These are phyloP conservation scores for Trichoderma harzianum DNA, from an alignment of 2,329 filamentous ascomycete genomes.

Conservation along the genomic window DNA sequence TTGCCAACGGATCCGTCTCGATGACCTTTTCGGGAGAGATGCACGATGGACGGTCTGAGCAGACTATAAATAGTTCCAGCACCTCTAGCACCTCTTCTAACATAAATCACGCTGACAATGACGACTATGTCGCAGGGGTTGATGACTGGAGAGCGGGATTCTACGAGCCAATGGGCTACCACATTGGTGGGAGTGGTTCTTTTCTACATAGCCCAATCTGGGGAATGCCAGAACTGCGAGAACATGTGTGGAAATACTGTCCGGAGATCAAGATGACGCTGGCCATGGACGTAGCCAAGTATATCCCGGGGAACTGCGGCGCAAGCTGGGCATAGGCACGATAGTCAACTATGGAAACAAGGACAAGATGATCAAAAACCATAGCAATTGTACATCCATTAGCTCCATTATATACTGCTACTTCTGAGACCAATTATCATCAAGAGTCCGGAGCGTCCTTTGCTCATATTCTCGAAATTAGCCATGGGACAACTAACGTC, in stretches of 20 bases:
- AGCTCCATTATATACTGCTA: not conserved
- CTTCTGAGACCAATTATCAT: not conserved
- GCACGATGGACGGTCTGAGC: slow-evolving; percentile 32
- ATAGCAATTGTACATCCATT: not conserved
- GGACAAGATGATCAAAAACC: not conserved
- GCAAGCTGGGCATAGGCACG: slow-evolving; percentile 21
- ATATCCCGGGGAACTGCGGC: slow-evolving; percentile 47
- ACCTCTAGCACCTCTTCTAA: slow-evolving; percentile 17
- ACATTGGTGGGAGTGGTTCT: slow-evolving; percentile 49
- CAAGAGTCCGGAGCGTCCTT: not conserved
- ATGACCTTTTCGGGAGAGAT: slow-evolving; percentile 51
- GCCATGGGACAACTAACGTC: not conserved
- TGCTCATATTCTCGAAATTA: not conserved
- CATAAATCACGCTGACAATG: slow-evolving; percentile 25
- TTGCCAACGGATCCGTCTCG: slow-evolving; percentile 51
- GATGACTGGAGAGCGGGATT: slow-evolving; percentile 51
- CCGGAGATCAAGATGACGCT: slow-evolving; percentile 58
- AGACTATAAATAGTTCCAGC: slow-evolving; percentile 24
- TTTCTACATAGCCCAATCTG: slow-evolving; percentile 46
- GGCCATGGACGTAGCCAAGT: slow-evolving; percentile 51
- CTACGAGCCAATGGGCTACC: slow-evolving; percentile 58
- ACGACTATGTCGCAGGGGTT: slow-evolving; percentile 39
- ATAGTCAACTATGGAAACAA: not conserved
- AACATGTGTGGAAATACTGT: slow-evolving; percentile 55
- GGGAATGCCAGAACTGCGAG: slow-evolving; percentile 45